Evolutionary conservation across 1,139 yeast genomes (phyloP).

Genomic region (Magnusiomyces suaveolens): DNA sequence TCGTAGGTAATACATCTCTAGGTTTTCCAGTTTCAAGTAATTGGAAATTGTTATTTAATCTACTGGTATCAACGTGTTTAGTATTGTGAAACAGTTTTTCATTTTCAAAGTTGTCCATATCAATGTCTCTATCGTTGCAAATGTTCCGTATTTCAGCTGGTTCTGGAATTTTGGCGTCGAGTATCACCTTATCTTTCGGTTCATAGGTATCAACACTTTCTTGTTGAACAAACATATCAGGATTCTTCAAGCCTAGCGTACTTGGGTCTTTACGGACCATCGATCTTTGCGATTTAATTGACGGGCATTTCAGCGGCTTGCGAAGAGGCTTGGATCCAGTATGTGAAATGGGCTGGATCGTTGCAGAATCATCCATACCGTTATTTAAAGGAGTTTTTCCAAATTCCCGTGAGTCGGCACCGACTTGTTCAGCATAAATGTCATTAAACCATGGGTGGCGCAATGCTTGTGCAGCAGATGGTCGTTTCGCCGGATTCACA

Average conservation of each 20-base stretch:
- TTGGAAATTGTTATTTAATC: no score
- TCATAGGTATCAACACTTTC: neutral
- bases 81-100: neutral
- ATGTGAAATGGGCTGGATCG: neutral
- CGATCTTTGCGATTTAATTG: slow-evolving; percentile 1
- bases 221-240: neutral
- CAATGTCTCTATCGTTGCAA: neutral
- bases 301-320: neutral
- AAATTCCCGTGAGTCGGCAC: neutral
- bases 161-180: slow-evolving; percentile 3
- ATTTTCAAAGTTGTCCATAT: neutral
- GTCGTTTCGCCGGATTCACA: slow-evolving; percentile 61
- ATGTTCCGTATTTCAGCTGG: neutral
- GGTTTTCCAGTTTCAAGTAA: neutral
- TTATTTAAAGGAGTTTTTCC: neutral
- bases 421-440: neutral
- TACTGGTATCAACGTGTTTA: neutral
- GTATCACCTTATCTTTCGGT: neutral
- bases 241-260: slow-evolving; percentile 2
- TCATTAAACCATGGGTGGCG: slow-evolving; percentile 54
- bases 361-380: neutral
- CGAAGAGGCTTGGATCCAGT: neutral
- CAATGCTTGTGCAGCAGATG: slow-evolving; percentile 65
- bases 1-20: neutral
- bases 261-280: neutral